Evolutionary conservation across 208 protist species (phyloP).

Genomic region (Wallacemonas rigidus): DNA sequence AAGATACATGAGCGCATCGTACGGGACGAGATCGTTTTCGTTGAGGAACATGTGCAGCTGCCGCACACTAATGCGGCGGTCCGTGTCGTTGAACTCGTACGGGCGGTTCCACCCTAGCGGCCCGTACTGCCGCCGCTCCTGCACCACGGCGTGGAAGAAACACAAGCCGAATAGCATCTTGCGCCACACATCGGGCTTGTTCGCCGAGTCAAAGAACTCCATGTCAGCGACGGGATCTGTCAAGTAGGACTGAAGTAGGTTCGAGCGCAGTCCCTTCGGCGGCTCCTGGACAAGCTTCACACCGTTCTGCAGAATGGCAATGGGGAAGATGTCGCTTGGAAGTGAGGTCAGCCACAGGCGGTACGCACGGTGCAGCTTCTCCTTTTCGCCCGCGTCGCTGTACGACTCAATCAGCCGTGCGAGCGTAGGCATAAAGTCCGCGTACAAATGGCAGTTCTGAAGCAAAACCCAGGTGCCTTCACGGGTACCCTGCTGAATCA

Average conservation of each 20-base stretch:
- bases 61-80: slow-evolving; percentile 94
- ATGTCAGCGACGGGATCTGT: slow-evolving; percentile 86
- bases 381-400: slow-evolving; percentile 84
- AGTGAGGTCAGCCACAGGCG: slow-evolving; percentile 98
- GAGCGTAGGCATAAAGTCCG: slow-evolving; percentile 94
- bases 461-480: slow-evolving; percentile 94
- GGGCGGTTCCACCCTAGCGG: slow-evolving; percentile 96
- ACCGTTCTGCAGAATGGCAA: slow-evolving; percentile 97
- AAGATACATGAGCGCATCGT: slow-evolving; percentile 94
- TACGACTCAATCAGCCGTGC: slow-evolving; percentile 94
- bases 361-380: slow-evolving; percentile 94
- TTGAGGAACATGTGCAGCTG: slow-evolving; percentile 97
- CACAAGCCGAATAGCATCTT: slow-evolving; percentile 95
- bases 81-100: slow-evolving; percentile 98
- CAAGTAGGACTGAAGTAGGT: slow-evolving; percentile 95
- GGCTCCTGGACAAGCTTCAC: slow-evolving; percentile 99
- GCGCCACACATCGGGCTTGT: slow-evolving; percentile 84
- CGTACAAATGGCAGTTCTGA: slow-evolving; percentile 96
- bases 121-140: slow-evolving; percentile 96
- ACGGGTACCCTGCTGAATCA: slow-evolving; percentile 89
- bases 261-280: slow-evolving; percentile 96
- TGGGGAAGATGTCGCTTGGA: slow-evolving; percentile 97
- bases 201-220: slow-evolving; percentile 84
- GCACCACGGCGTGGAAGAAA: slow-evolving; percentile 97
- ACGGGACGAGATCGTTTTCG: slow-evolving; percentile 90